These are phyloP conservation scores for Tritrichomonas foetus DNA, from an alignment of 208 protist species.

Conservation along the genomic window DNA sequence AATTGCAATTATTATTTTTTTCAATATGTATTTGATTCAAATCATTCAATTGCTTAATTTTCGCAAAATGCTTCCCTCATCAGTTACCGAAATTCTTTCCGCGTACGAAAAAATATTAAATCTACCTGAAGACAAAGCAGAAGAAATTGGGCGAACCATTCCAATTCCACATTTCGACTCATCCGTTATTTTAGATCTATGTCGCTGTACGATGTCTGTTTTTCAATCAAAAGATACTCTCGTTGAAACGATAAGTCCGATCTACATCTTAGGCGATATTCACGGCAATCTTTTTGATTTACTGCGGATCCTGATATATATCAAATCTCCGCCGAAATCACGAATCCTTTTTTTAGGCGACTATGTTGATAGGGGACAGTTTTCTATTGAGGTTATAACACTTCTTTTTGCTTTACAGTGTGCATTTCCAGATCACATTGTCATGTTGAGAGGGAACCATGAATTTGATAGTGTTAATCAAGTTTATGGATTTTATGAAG, in stretches of 20 bases:
- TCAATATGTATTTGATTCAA: no score
- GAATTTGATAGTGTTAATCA: background rate
- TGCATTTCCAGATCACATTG: background rate
- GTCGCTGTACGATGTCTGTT: background rate
- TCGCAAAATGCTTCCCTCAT: no score
- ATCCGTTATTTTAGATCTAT: background rate
- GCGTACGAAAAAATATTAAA: background rate
- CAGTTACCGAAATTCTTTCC: no score
- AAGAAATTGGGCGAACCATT: background rate
- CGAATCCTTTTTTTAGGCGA: background rate
- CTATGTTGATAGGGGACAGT: background rate
- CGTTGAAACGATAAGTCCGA: background rate
- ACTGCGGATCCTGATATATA: background rate
- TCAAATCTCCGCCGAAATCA: background rate
- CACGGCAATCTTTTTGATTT: conserved; percentile 3
- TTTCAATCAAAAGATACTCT: background rate
- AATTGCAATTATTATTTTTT: no score
- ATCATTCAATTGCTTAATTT: no score
- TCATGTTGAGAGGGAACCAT: background rate
- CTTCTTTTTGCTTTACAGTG: background rate
- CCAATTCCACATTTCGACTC: background rate
- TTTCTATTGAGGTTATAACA: background rate
- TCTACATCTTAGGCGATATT: background rate
- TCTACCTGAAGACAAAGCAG: background rate
- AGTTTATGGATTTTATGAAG: conserved; percentile 21